phyloP scores from a whole-genome alignment of 352 stramenopile species.

The Elongisporangium undulatum region DNA sequence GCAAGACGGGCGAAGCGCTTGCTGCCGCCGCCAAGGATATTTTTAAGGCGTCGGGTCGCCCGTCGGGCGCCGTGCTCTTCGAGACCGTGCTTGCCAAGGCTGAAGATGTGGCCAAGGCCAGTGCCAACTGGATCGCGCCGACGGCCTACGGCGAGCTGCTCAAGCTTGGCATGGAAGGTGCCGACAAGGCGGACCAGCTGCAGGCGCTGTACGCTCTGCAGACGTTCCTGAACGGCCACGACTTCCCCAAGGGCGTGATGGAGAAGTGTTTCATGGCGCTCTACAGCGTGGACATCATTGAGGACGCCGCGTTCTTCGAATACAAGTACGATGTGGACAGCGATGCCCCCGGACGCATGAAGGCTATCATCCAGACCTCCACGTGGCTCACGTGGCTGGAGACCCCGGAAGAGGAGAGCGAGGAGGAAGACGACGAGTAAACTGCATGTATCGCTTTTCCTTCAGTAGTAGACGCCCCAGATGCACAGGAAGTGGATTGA shows the following conservation, averaged over 20 bases:
- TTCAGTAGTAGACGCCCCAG: not conserved
- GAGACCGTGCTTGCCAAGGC: conserved; percentile 43
- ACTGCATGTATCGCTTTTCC: conserved; percentile 10
- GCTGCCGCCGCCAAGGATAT: conserved; percentile 40
- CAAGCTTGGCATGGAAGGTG: conserved; percentile 39
- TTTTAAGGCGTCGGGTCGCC: conserved; percentile 38
- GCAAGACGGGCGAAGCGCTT: conserved; percentile 66
- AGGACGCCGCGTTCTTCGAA: conserved; percentile 77
- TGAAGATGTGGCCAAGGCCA: conserved; percentile 66
- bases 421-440: conserved; percentile 71
- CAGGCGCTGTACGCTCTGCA: conserved; percentile 74
- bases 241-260: conserved; percentile 74
- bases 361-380: conserved; percentile 78
- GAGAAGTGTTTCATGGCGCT: conserved; percentile 86
- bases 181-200: conserved; percentile 62
- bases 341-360: conserved; percentile 70
- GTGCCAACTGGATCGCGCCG: conserved; percentile 75
- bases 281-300: conserved; percentile 79
- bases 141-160: conserved; percentile 60
- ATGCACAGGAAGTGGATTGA: not conserved
- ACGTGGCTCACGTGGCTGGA: conserved; percentile 82
- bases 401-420: conserved; percentile 65
- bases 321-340: conserved; percentile 86
- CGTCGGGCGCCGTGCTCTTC: conserved; percentile 45
- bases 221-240: conserved; percentile 65